phyloP scores from a whole-genome alignment of 768 basidiomycete species.

The Suillus weaverae region DNA sequence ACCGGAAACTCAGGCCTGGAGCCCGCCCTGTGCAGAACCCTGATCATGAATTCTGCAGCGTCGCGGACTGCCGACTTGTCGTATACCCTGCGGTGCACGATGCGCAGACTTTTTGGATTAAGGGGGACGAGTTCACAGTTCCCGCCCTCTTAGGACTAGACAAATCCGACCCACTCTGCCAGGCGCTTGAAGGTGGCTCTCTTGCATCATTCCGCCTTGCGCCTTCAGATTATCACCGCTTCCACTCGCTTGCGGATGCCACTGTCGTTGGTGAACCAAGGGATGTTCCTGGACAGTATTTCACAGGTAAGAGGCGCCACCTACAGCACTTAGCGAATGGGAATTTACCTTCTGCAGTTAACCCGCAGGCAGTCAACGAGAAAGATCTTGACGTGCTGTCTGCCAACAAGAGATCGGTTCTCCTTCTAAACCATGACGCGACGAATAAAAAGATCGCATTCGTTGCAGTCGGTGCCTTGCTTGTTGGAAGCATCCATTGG shows the following conservation, averaged over 20 bases:
- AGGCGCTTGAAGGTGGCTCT: slow-evolving; percentile 43
- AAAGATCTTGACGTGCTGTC: slow-evolving; percentile 63
- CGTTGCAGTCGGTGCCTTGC: slow-evolving; percentile 78
- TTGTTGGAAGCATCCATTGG: slow-evolving; percentile 76
- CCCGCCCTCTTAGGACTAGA: slow-evolving; percentile 53
- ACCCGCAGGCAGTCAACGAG: slow-evolving; percentile 78
- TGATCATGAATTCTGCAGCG: slow-evolving; percentile 52
- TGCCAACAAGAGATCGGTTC: slow-evolving; percentile 58
- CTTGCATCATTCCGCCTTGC: slow-evolving; percentile 76
- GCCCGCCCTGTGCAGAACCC: slow-evolving; percentile 62
- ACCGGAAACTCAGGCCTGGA: slow-evolving; percentile 53
- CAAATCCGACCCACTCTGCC: slow-evolving; percentile 41
- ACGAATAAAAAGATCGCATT: slow-evolving; percentile 58
- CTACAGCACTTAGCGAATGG: not conserved
- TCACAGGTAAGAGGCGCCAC: slow-evolving; percentile 44
- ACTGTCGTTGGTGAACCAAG: slow-evolving; percentile 40
- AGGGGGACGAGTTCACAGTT: slow-evolving; percentile 71
- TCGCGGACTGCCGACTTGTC: slow-evolving; percentile 74
- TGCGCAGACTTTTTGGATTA: slow-evolving; percentile 75
- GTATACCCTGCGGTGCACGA: slow-evolving; percentile 59
- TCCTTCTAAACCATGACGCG: slow-evolving; percentile 47
- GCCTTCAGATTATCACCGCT: slow-evolving; percentile 80
- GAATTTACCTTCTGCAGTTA: slow-evolving; percentile 42
- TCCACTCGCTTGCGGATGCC: slow-evolving; percentile 69
- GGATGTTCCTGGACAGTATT: slow-evolving; percentile 58